Base-by-base conservation (phyloP, 2,329 filamentous ascomycete genomes). In the Ophiognomonia clavigignenti-juglandacearum region DNA sequence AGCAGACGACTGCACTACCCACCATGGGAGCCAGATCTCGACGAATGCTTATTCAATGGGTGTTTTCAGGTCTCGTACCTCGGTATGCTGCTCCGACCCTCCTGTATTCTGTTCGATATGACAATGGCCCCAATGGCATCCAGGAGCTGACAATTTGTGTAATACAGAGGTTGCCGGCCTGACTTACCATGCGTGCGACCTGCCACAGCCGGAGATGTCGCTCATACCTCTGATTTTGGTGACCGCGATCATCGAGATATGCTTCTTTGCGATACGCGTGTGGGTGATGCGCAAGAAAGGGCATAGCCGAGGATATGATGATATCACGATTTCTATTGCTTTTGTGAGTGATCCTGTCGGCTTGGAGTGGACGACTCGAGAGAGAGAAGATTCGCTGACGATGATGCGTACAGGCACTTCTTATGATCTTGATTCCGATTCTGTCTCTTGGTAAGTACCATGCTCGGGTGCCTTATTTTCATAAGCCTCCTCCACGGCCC, bases 251-350 rank as follows among this genome's bases (percentile, higher is more conserved):
- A 29, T 47, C 1, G 22, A 47, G 14, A 35, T 42, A 6, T 6
- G 36, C 6, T 42, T 42, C 18, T 42, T 47, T 16, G 24, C 35
- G 22, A 35, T 32, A 29, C 18, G 45, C 9, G 37, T 42, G 35
- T 16, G 14, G 19, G 34, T 26, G 6, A 31, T 34, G 9, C 23
- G 40, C 10, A 5, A 18, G 6, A 42, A 29, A 31, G 13, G 34
- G 13, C 38, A 32, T 11, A 32, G 24, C 16, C 27, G 29, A 24
- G 45, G 31, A 11, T 14, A 14, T 6, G 44, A 41, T 24, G 44
- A 47, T 32, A 47, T 39, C 10, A 22, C 44, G 3, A 47, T 47
- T 4, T 24, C 26, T 4, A 22, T 35, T 18, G 31, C 37, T 4
- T 47, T 16, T 16, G 44, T 47, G 9, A 41, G 44, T 14, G 18